A percentile compares a stretch with the other conserved stretches of the same genome.
Evolutionary conservation across 1,284 basidiomycete species (phyloP).

Genomic region (Ganoderma sinense): DNA sequence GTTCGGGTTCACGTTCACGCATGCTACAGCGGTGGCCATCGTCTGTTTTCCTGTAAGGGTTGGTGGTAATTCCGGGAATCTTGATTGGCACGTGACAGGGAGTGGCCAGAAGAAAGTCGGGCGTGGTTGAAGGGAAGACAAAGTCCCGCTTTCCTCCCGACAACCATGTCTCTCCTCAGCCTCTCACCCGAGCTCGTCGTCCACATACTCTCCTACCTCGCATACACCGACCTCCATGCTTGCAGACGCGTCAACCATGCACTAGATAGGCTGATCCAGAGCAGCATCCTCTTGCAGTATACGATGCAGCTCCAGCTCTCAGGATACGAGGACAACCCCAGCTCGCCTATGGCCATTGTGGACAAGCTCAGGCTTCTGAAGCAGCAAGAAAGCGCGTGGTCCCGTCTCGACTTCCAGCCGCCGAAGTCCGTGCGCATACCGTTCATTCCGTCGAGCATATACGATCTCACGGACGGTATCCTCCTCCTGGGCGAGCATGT

Average conservation of each 20-base stretch:
- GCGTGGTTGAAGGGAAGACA: background rate
- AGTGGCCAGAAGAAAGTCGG: background rate
- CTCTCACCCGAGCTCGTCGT: constrained; percentile 49
- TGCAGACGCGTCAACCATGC: constrained; percentile 37
- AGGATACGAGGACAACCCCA: constrained; percentile 43
- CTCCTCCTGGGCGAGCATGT: constrained; percentile 49
- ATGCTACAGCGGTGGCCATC: background rate
- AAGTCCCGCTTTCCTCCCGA: background rate
- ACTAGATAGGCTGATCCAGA: constrained; percentile 39
- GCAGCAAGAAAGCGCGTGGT: constrained; percentile 39
- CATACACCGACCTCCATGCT: constrained; percentile 38
- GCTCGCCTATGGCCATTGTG: constrained; percentile 32
- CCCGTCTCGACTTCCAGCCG: constrained; percentile 26
- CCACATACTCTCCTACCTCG: constrained; percentile 42
- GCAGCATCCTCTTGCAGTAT: constrained; percentile 46
- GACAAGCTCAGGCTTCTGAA: constrained; percentile 42
- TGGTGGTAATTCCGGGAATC: background rate
- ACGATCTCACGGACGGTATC: constrained; percentile 52
- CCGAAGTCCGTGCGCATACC: constrained; percentile 24
- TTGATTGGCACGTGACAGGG: background rate
- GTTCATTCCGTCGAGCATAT: constrained; percentile 43
- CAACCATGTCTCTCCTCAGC: constrained; percentile 33
- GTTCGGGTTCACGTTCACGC: background rate
- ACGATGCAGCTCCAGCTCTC: constrained; percentile 42
- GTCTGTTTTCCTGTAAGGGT: background rate